Evolutionary conservation across 495 filamentous ascomycete species (phyloP), one percentile per base, ranked within the genome.

Genomic region (Aspergillus bridgeri): DNA sequence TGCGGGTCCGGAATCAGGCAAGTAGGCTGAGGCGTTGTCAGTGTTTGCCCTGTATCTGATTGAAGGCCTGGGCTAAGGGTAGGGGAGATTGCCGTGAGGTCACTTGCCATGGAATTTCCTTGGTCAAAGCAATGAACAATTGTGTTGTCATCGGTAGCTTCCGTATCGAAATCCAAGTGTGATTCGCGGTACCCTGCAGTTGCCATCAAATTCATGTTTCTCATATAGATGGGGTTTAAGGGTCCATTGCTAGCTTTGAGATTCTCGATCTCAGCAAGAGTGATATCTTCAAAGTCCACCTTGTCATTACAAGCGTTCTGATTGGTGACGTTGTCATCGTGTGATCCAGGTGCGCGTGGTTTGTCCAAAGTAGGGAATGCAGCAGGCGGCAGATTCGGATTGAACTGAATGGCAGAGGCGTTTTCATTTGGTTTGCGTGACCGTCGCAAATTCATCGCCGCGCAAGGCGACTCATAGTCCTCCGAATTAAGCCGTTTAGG

Each of bases 361-460:
- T 22, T 53, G 22, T 69, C 62, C 15, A 79, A 51, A 20, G 67
- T 78, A 23, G 78, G 76, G 52, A 79, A 81, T 1, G 70, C 74
- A 17, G 76, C 76, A 43, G 74, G 72, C 24, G 70, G 70, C 3
- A 74, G 61, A 54, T 71, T 64, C 2, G 79, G 77, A 57, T 79
- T 60, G 44, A 69, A 79, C n/a, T 69, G 66, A 25, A 68, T 62
- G 29, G 52, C 62, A 2, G 48, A 25, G 18, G 48, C 45, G 17
- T 8, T 25, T 18, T n/a, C 42, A 44, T 33, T 42, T 9, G 23
- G 54, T 5, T 19, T 53, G 3, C 5, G 18, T 8, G 53, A n/a
- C 20, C 59, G 63, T 15, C 53, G 29, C 20, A 58, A 8, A 13
- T 13, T 15, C 4, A 38, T 18, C 23, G 54, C 20, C 48, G 53